phyloP scores from a whole-genome alignment of 805 yeast species.

The Sugiyamaella valdiviana region DNA sequence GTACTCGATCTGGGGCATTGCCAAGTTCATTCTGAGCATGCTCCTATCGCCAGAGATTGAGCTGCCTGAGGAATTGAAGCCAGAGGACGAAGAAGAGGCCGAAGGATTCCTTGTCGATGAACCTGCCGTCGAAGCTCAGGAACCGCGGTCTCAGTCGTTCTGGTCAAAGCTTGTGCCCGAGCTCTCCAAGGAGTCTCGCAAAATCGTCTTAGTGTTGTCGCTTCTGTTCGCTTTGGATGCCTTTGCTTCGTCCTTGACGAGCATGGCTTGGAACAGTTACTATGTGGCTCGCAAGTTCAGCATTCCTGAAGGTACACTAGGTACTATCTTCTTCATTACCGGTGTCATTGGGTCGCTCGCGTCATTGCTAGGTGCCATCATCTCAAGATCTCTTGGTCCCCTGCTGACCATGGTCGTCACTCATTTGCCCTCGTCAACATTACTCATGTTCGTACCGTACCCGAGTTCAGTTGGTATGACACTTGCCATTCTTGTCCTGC shows the following conservation, averaged over 20 bases:
- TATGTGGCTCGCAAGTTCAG: slow-evolving; percentile 56
- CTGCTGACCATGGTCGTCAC: slow-evolving; percentile 65
- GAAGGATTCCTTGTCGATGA: slow-evolving; percentile 13
- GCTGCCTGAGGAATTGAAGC: slow-evolving; percentile 6
- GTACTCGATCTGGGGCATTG: slow-evolving; percentile 47
- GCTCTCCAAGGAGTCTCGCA: slow-evolving; percentile 23
- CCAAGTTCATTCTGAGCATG: slow-evolving; percentile 42
- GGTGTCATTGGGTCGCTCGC: slow-evolving; percentile 61
- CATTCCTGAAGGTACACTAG: slow-evolving; percentile 52
- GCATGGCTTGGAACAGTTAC: slow-evolving; percentile 76
- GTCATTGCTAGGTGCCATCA: slow-evolving; percentile 34
- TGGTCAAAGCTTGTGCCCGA: slow-evolving; percentile 16
- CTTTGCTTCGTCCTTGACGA: slow-evolving; percentile 76
- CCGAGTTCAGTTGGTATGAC: slow-evolving; percentile 39
- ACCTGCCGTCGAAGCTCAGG: background rate
- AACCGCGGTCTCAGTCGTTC: background rate
- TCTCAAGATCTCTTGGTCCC: slow-evolving; percentile 64
- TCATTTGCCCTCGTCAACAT: slow-evolving; percentile 69
- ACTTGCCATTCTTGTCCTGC: slow-evolving; percentile 44
- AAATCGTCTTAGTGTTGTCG: slow-evolving; percentile 25
- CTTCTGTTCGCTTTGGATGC: slow-evolving; percentile 68
- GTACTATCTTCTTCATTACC: slow-evolving; percentile 59
- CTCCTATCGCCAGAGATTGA: slow-evolving; percentile 36
- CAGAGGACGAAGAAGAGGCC: slow-evolving; percentile 4
- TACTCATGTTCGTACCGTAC: slow-evolving; percentile 50